A percentile compares a stretch with the other conserved stretches of the same genome.
Evolutionary conservation across 2,329 filamentous ascomycete genomes (phyloP).

Genomic region (Diaporthe citri): DNA sequence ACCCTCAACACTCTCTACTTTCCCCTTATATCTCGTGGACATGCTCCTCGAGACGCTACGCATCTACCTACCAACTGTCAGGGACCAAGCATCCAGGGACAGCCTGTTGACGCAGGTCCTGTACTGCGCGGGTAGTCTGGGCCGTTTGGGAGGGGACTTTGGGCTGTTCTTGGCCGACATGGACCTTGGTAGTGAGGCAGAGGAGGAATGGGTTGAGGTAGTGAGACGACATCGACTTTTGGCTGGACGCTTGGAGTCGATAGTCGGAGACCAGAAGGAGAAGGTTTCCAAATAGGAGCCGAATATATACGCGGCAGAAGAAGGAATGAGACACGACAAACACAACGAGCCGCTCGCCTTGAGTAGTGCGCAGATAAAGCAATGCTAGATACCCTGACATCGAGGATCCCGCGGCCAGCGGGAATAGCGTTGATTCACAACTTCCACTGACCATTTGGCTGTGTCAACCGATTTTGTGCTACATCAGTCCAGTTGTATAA

Average conservation of each 20-base stretch:
- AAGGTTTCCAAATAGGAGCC: conserved; percentile 33
- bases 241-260: conserved; percentile 81
- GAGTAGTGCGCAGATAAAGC: background rate
- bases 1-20: conserved; percentile 84
- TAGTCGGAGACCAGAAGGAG: conserved; percentile 68
- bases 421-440: background rate
- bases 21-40: conserved; percentile 85
- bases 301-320: background rate
- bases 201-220: conserved; percentile 86
- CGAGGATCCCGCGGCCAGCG: background rate
- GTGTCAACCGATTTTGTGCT: background rate
- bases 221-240: conserved; percentile 89
- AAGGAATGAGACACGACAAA: background rate
- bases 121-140: conserved; percentile 92
- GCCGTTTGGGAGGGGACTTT: conserved; percentile 92
- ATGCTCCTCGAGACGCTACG: conserved; percentile 83
- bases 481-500: background rate
- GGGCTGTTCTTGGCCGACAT: conserved; percentile 83
- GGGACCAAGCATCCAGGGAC: conserved; percentile 83
- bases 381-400: conserved; percentile 21
- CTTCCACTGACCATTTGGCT: background rate
- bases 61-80: conserved; percentile 83
- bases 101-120: conserved; percentile 92
- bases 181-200: conserved; percentile 57
- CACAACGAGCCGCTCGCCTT: background rate